Evolutionary conservation across 495 filamentous ascomycete species (phyloP).

Genomic region (Aspergillus panamensis): DNA sequence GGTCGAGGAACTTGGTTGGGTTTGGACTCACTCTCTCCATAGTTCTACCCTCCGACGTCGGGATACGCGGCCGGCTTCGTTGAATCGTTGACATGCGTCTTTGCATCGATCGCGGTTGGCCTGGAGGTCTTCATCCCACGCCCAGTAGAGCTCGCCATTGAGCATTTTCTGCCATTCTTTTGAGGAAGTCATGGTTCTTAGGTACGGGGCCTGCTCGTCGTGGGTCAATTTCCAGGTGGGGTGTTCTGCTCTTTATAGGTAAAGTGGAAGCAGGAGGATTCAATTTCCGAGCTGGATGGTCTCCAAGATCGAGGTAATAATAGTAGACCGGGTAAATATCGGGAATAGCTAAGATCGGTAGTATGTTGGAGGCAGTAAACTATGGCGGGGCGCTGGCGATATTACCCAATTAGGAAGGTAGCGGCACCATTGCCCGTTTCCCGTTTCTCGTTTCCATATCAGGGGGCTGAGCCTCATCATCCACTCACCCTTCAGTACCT

Average conservation of each 20-base stretch:
- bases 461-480: neutral
- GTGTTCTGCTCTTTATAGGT: neutral
- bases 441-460: neutral
- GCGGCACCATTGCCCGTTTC: constrained; percentile 6
- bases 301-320: neutral
- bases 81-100: constrained; percentile 57
- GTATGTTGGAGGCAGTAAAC: too few species aligned
- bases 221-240: neutral
- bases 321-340: neutral
- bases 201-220: neutral
- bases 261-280: neutral
- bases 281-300: neutral
- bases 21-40: constrained; percentile 64
- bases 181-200: constrained; percentile 26
- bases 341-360: too few species aligned
- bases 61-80: constrained; percentile 49
- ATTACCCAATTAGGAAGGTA: constrained; percentile 16
- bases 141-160: constrained; percentile 43
- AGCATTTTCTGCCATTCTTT: constrained; percentile 40
- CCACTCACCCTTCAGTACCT: too few species aligned
- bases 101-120: constrained; percentile 56
- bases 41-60: constrained; percentile 58
- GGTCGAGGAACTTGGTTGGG: too few species aligned
- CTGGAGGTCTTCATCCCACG: constrained; percentile 50
- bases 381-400: constrained; percentile 5